phyloP scores from a whole-genome alignment of 129 eudicot species.

The Ambrosia trifida region DNA sequence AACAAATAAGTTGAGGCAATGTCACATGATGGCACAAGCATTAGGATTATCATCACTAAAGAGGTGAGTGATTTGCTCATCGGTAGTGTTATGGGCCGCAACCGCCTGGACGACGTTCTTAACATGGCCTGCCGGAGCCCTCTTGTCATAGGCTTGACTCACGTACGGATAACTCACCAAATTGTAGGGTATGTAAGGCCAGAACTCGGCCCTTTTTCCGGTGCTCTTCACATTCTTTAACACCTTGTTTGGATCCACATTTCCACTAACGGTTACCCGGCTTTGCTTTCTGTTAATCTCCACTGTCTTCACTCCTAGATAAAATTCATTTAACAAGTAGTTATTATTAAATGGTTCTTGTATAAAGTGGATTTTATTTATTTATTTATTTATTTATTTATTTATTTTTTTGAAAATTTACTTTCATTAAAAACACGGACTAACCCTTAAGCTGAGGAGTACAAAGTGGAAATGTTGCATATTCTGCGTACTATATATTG shows the following conservation, averaged over 20 bases:
- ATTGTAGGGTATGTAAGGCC: slow-evolving; percentile 88
- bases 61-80: slow-evolving; percentile 53
- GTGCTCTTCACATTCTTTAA: slow-evolving; percentile 70
- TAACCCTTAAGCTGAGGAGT: too few relatives aligned
- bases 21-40: slow-evolving; percentile 88
- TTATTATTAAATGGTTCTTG: too few relatives aligned
- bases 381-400: too few relatives aligned
- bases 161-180: slow-evolving; percentile 59
- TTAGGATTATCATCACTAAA: slow-evolving; percentile 89
- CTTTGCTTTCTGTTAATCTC: slow-evolving; percentile 75
- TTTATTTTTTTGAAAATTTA: too few relatives aligned
- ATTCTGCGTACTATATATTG: too few relatives aligned
- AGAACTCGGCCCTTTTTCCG: slow-evolving; percentile 83
- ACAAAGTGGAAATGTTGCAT: too few relatives aligned
- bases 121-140: slow-evolving; percentile 87
- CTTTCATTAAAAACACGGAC: too few relatives aligned
- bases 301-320: slow-evolving; percentile 60
- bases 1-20: not conserved
- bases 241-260: slow-evolving; percentile 80
- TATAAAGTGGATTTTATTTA: too few relatives aligned
- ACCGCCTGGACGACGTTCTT: slow-evolving; percentile 60
- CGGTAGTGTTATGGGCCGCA: slow-evolving; percentile 49
- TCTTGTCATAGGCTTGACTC: slow-evolving; percentile 76
- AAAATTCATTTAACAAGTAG: not conserved
- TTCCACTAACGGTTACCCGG: slow-evolving; percentile 68